phyloP scores from a whole-genome alignment of 2,329 filamentous ascomycete species.

The Diaporthe citriasiana region DNA sequence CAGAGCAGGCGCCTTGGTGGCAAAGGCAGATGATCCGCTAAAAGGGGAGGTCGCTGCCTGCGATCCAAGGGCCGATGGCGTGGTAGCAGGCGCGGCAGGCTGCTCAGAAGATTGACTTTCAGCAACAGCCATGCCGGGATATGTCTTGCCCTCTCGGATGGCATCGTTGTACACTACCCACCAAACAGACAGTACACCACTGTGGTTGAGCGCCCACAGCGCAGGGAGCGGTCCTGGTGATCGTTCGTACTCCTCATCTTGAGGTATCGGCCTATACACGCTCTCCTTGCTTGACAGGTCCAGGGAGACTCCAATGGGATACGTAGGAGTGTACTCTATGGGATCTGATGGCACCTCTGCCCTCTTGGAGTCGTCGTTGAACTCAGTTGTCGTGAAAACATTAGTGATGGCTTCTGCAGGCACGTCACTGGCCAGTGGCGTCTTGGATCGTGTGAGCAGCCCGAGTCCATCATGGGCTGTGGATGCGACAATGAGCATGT shows the following conservation, averaged over 20 bases:
- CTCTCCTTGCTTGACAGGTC: slow-evolving; percentile 88
- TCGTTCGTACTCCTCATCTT: slow-evolving; percentile 82
- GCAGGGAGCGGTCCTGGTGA: slow-evolving; percentile 86
- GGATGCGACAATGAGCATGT: slow-evolving; percentile 85
- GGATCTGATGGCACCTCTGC: slow-evolving; percentile 82
- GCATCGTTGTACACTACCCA: slow-evolving; percentile 94
- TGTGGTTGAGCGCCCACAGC: slow-evolving; percentile 87
- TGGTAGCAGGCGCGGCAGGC: slow-evolving; percentile 52
- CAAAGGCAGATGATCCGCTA: slow-evolving; percentile 58
- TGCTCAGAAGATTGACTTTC: slow-evolving; percentile 54
- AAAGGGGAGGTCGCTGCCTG: slow-evolving; percentile 42
- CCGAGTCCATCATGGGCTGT: slow-evolving; percentile 86
- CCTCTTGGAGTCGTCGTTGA: slow-evolving; percentile 80
- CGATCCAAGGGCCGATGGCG: slow-evolving; percentile 51
- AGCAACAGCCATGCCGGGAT: slow-evolving; percentile 75
- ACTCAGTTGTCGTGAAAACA: slow-evolving; percentile 80
- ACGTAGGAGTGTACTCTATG: slow-evolving; percentile 75
- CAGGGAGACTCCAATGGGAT: slow-evolving; percentile 82
- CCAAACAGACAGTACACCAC: slow-evolving; percentile 88
- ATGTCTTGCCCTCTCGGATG: slow-evolving; percentile 79
- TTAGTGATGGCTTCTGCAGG: slow-evolving; percentile 72
- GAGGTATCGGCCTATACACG: slow-evolving; percentile 81
- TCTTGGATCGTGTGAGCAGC: slow-evolving; percentile 80
- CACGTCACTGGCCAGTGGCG: slow-evolving; percentile 73
- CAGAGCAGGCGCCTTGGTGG: slow-evolving; percentile 53